These are phyloP conservation scores for Friedmanniomyces endolithicus DNA, from an alignment of 495 filamentous ascomycete species.

Conservation along the genomic window DNA sequence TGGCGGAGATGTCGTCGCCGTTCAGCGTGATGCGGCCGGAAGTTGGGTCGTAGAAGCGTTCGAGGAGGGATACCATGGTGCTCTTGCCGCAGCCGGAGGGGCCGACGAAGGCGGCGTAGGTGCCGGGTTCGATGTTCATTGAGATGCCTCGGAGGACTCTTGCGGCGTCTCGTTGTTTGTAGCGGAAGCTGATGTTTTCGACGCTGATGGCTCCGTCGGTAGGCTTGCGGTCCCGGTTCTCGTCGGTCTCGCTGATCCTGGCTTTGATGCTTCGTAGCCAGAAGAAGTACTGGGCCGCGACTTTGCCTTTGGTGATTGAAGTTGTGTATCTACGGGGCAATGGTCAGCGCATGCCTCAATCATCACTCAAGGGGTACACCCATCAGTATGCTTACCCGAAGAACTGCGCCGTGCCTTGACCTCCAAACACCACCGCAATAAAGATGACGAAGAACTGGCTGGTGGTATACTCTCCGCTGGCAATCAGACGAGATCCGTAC, in stretches of 20 bases:
- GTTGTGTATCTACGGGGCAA: too few species aligned
- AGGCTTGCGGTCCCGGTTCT: slow-evolving; percentile 25
- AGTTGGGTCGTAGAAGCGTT: slow-evolving; percentile 23
- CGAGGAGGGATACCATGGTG: slow-evolving; percentile 35
- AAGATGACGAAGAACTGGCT: slow-evolving; percentile 47
- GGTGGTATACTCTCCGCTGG: slow-evolving; percentile 34
- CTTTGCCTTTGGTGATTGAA: slow-evolving; percentile 33
- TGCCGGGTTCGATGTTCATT: slow-evolving; percentile 49
- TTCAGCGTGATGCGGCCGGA: slow-evolving; percentile 20
- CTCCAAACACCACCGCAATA: slow-evolving; percentile 46
- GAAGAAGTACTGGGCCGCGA: slow-evolving; percentile 33
- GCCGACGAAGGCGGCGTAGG: slow-evolving; percentile 59
- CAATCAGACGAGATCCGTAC: slow-evolving; percentile 36
- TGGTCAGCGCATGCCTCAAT: too few species aligned
- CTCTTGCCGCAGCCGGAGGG: slow-evolving; percentile 63
- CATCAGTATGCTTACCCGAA: too few species aligned
- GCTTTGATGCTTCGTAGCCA: slow-evolving; percentile 32
- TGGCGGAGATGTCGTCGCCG: slow-evolving; percentile 9
- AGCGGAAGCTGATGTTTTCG: slow-evolving; percentile 33
- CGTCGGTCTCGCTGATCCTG: slow-evolving; percentile 28
- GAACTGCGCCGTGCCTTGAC: slow-evolving; percentile 42
- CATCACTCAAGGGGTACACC: too few species aligned
- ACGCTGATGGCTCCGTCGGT: slow-evolving; percentile 43
- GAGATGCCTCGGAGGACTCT: slow-evolving; percentile 24
- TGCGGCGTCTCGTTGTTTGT: slow-evolving; percentile 12